These are phyloP conservation scores for Claviceps arundinis DNA, from an alignment of 2,329 filamentous ascomycete species.

Conservation along the genomic window DNA sequence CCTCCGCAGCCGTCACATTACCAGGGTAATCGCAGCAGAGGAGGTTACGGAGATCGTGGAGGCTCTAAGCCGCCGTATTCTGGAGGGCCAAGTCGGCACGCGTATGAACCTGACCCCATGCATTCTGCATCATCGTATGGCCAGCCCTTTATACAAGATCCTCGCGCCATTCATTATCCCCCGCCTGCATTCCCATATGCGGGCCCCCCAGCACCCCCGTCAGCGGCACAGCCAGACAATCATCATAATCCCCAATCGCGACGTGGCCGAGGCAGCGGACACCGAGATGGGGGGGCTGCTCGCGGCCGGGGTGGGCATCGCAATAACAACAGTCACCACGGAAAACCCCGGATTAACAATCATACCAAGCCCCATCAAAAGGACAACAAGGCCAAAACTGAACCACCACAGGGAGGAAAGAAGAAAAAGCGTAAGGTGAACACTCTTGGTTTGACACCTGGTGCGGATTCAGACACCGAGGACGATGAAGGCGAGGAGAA, in stretches of 20 bases:
- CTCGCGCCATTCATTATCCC: conserved; percentile 24
- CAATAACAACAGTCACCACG: conserved; percentile 24
- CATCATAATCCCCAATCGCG: conserved; percentile 22
- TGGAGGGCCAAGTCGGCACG: conserved; percentile 20
- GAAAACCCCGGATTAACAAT: conserved; percentile 25
- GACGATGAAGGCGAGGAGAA: conserved; percentile 63
- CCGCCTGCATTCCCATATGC: conserved; percentile 23
- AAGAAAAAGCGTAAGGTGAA: conserved; percentile 63
- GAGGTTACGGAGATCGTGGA: conserved; percentile 33
- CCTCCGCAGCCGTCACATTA: conserved; percentile 23
- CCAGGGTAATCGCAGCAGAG: conserved; percentile 29
- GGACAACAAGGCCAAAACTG: conserved; percentile 16
- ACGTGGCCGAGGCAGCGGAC: conserved; percentile 20
- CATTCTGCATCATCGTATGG: conserved; percentile 23
- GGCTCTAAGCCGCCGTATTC: conserved; percentile 19
- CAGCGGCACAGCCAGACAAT: conserved; percentile 19
- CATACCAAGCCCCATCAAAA: conserved; percentile 11
- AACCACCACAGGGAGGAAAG: conserved; percentile 38
- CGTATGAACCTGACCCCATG: conserved; percentile 20
- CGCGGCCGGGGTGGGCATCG: conserved; percentile 29
- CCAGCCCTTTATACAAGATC: conserved; percentile 27
- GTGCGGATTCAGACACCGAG: conserved; percentile 48
- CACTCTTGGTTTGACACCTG: conserved; percentile 57
- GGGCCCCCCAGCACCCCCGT: conserved; percentile 25
- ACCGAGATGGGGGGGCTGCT: conserved; percentile 19